Evolutionary conservation across 768 basidiomycete genomes (phyloP).

Genomic region (Hygrophorus russula): DNA sequence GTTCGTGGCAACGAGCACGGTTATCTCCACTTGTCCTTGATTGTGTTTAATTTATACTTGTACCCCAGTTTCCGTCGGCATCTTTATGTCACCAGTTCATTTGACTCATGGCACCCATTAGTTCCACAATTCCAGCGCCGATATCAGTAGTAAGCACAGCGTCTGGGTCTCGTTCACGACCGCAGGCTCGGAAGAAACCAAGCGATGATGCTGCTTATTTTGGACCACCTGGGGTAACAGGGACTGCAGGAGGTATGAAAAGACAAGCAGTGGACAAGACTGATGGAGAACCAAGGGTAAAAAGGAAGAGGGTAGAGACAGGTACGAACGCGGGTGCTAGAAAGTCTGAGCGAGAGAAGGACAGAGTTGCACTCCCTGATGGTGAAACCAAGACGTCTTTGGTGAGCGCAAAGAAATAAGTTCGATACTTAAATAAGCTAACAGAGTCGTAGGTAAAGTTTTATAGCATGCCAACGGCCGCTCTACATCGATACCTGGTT

Average conservation of each 20-base stretch:
- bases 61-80: too few species aligned
- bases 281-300: constrained; percentile 65
- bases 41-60: too few species aligned
- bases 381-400: constrained; percentile 30
- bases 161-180: constrained; percentile 46
- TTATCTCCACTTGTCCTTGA: too few species aligned
- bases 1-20: too few species aligned
- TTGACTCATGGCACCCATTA: too few species aligned
- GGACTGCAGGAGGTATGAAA: constrained; percentile 38
- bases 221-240: constrained; percentile 35
- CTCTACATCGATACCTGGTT: constrained; percentile 61
- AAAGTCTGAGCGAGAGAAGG: constrained; percentile 19
- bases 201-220: constrained; percentile 67
- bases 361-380: constrained; percentile 14
- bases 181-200: constrained; percentile 50
- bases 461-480: constrained; percentile 49
- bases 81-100: too few species aligned
- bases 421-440: neutral
- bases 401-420: constrained; percentile 18
- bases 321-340: constrained; percentile 12
- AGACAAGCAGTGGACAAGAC: constrained; percentile 54
- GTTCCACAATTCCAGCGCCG: too few species aligned
- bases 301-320: constrained; percentile 59
- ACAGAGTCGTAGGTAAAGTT: constrained; percentile 54
- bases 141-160: constrained; percentile 9